Evolutionary conservation across 2,329 filamentous ascomycete genomes (phyloP).

Genomic region (Sclerotinia sclerotiorum): DNA sequence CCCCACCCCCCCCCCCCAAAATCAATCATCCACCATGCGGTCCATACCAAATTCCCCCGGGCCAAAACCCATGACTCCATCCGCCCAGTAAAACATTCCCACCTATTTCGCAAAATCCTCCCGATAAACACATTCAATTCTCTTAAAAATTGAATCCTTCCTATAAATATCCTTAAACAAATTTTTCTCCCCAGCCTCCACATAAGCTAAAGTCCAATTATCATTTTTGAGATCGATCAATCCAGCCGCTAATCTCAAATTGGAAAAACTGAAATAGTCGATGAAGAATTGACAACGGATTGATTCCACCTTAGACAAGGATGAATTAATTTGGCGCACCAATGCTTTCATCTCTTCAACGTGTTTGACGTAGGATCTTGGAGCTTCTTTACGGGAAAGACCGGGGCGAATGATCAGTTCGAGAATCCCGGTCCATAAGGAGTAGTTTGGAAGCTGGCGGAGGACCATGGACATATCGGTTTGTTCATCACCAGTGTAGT

Average conservation of each 20-base stretch:
- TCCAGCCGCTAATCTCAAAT: background rate
- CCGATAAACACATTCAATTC: background rate
- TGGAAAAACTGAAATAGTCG: background rate
- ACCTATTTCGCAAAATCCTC: background rate
- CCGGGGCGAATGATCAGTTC: background rate
- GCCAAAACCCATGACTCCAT: accelerated
- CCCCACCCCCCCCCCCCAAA: no score
- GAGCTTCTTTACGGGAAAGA: background rate
- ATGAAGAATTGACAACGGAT: slow-evolving; percentile 4
- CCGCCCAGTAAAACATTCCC: background rate
- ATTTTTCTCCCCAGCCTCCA: background rate
- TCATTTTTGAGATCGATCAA: background rate
- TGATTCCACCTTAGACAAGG: background rate
- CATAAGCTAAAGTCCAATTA: background rate
- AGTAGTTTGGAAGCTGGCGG: background rate
- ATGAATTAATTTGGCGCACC: background rate
- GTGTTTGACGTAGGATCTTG: background rate
- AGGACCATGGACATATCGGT: background rate
- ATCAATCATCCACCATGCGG: background rate
- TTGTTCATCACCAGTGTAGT: background rate
- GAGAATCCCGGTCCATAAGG: background rate
- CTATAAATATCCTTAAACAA: background rate
- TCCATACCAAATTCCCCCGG: background rate
- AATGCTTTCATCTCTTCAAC: background rate
- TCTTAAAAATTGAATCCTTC: background rate